These are phyloP conservation scores for Wickerhamomyces subpelliculosus DNA, from an alignment of 805 yeast genomes.

Conservation along the genomic window DNA sequence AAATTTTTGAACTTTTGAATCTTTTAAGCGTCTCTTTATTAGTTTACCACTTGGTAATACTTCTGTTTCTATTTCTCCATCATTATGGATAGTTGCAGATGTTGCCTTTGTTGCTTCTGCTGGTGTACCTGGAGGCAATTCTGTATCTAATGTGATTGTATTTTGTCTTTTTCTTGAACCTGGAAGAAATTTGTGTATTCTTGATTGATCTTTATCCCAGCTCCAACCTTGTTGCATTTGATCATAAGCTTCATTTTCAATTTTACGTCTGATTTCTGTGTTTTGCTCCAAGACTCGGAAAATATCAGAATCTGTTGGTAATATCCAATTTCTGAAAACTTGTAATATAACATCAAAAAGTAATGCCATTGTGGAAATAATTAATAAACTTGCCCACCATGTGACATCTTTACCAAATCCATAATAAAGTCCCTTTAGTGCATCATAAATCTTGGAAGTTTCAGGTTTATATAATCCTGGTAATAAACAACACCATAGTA, in stretches of 20 bases:
- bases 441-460: conserved; percentile 59
- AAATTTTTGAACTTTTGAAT: conserved; percentile 22
- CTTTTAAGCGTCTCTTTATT: conserved; percentile 33
- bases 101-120: conserved; percentile 27
- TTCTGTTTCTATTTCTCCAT: conserved; percentile 40
- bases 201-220: conserved; percentile 43
- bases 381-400: conserved; percentile 78
- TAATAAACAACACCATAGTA: conserved; percentile 73
- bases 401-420: conserved; percentile 75
- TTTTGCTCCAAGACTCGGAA: conserved; percentile 76
- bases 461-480: conserved; percentile 56
- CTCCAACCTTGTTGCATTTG: conserved; percentile 80
- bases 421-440: conserved; percentile 55
- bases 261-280: conserved; percentile 51
- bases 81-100: conserved; percentile 16
- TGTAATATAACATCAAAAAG: conserved; percentile 61
- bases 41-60: conserved; percentile 71
- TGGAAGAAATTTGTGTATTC: conserved; percentile 7
- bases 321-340: conserved; percentile 44
- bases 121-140: conserved; percentile 44
- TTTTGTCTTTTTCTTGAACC: conserved; percentile 17
- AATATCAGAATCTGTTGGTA: conserved; percentile 69
- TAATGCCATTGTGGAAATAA: conserved; percentile 50
- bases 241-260: conserved; percentile 66
- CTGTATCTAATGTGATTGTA: conserved; percentile 27